Percentiles rank a stretch among this genome's conserved stretches.
Evolutionary conservation across 2,329 filamentous ascomycete genomes (phyloP).

Genomic region (Dactylellina haptotyla): DNA sequence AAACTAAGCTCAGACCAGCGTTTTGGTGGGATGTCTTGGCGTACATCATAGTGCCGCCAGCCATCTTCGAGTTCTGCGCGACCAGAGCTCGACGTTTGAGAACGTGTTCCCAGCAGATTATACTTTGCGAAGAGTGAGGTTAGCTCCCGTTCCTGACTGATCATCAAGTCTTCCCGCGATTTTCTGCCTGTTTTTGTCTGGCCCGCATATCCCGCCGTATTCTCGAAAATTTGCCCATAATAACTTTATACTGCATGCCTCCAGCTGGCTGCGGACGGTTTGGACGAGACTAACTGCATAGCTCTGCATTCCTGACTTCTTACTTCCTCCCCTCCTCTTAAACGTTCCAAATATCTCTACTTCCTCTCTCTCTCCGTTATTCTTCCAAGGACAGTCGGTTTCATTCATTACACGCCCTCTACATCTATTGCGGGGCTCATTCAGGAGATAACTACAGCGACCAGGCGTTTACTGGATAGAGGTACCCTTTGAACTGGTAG

Average conservation of each 20-base stretch:
- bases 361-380: conserved; percentile 16
- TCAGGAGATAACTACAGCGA: neutral
- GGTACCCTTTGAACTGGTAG: too few species aligned
- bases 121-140: too few species aligned
- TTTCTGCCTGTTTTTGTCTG: conserved; percentile 3
- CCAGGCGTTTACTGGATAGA: too few species aligned
- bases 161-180: conserved; percentile 40
- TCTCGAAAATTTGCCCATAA: conserved; percentile 12
- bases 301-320: conserved; percentile 23
- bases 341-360: too few species aligned
- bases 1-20: conserved; percentile 25
- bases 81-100: conserved; percentile 2
- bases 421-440: neutral
- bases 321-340: neutral
- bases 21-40: conserved; percentile 31
- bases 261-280: conserved; percentile 17
- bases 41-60: conserved; percentile 41
- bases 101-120: conserved; percentile 9
- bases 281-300: conserved; percentile 2
- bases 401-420: conserved; percentile 26
- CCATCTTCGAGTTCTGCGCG: conserved; percentile 19
- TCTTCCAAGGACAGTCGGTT: conserved; percentile 25
- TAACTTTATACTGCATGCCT: conserved; percentile 9
- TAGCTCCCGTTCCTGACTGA: conserved; percentile 51
- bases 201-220: conserved; percentile 16